Evolutionary conservation across 495 filamentous ascomycete genomes (phyloP).

Genomic region (Penicillium cosmopolitanum): DNA sequence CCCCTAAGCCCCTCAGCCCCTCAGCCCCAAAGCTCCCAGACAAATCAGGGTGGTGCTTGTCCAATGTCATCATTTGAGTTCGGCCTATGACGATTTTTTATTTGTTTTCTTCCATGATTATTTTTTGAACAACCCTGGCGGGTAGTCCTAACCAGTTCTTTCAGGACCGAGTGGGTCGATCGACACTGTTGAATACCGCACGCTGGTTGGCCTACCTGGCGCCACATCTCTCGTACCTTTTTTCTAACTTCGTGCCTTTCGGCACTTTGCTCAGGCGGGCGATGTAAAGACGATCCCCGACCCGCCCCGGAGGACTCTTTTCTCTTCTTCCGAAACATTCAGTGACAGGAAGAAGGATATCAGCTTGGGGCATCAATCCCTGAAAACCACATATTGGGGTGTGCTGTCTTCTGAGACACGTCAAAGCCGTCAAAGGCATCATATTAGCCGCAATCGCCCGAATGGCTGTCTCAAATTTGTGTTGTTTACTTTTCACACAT

Average conservation of each 20-base stretch:
- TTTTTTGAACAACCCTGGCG: neutral
- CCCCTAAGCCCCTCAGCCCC: neutral
- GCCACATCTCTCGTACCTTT: neutral
- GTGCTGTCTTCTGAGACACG: neutral
- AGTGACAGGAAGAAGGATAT: too few relatives aligned
- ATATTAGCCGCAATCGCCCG: neutral
- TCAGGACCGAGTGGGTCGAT: neutral
- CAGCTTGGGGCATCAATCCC: too few relatives aligned
- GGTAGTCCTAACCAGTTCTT: neutral
- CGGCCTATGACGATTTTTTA: slow-evolving; percentile 1
- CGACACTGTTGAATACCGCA: neutral
- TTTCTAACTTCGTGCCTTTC: neutral
- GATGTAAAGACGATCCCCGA: neutral
- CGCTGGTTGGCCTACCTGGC: neutral
- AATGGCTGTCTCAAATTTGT: slow-evolving; percentile 1
- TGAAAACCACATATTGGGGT: too few relatives aligned
- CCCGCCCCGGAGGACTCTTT: neutral
- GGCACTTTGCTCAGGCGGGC: neutral
- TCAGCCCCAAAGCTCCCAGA: neutral
- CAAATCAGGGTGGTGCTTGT: neutral
- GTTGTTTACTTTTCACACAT: slow-evolving; percentile 1
- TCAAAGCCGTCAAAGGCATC: neutral
- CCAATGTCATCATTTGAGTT: neutral
- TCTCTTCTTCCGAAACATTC: neutral
- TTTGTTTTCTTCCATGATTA: neutral